These are phyloP conservation scores for Aspergillus asperescens DNA, from an alignment of 495 filamentous ascomycete species.

Conservation along the genomic window DNA sequence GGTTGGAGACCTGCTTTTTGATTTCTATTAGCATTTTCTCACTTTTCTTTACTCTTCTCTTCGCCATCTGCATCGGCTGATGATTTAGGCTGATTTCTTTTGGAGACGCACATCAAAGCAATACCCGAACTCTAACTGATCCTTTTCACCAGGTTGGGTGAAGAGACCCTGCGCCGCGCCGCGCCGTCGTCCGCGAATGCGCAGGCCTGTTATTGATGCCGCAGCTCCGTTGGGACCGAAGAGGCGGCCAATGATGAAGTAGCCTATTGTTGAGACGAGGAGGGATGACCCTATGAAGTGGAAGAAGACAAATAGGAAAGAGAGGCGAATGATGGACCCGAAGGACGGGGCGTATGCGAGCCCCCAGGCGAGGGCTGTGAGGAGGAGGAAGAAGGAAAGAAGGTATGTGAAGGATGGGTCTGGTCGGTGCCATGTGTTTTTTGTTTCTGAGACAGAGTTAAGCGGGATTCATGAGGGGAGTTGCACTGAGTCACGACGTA, in stretches of 20 bases:
- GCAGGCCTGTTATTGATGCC: conserved; percentile 35
- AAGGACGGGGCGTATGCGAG: conserved; percentile 60
- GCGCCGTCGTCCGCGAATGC: conserved; percentile 44
- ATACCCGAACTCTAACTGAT: conserved; percentile 69
- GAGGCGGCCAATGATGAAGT: conserved; percentile 58
- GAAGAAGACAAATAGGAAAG: conserved; percentile 58
- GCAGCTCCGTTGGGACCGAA: conserved; percentile 51
- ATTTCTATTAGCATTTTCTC: not conserved
- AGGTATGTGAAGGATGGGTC: conserved; percentile 77
- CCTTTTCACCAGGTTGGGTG: conserved; percentile 48
- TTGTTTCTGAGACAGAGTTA: conserved; percentile 51
- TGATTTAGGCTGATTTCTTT: no score
- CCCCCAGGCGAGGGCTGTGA: conserved; percentile 70
- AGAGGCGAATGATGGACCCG: conserved; percentile 52
- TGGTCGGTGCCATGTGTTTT: conserved; percentile 72
- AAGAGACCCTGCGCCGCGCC: conserved; percentile 54
- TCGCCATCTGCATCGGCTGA: no score
- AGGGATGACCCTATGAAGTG: conserved; percentile 63
- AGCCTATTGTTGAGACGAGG: conserved; percentile 55
- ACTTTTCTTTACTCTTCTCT: no score
- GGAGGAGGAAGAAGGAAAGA: conserved; percentile 65
- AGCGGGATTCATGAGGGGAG: not conserved
- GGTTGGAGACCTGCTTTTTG: conserved; percentile 54
- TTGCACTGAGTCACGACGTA: conserved; percentile 27
- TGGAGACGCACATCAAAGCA: conserved; percentile 61